A percentile compares a stretch with the other conserved stretches of the same genome.
phyloP scores from a whole-genome alignment of 2,329 filamentous ascomycete species.

The Alternaria angustiovoidea region DNA sequence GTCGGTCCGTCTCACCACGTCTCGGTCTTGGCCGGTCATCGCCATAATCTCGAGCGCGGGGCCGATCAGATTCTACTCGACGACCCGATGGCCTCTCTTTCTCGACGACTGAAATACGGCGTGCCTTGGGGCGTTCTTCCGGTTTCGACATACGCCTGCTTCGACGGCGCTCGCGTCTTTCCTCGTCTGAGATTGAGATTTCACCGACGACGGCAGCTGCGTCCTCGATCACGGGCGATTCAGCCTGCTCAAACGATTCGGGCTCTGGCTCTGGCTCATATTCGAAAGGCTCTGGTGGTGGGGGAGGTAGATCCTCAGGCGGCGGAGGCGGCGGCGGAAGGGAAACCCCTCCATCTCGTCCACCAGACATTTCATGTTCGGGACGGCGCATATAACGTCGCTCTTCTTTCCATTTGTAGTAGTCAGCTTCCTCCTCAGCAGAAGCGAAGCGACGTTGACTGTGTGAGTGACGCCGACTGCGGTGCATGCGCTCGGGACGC shows the following conservation, averaged over 20 bases:
- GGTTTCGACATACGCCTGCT: slow-evolving; percentile 36
- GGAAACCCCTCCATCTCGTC: slow-evolving; percentile 35
- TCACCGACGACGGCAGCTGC: slow-evolving; percentile 36
- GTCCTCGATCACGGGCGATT: slow-evolving; percentile 35
- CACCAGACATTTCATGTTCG: slow-evolving; percentile 41
- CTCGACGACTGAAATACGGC: slow-evolving; percentile 43
- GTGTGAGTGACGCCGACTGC: slow-evolving; percentile 41
- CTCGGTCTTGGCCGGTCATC: slow-evolving; percentile 35
- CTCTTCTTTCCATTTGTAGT: slow-evolving; percentile 42
- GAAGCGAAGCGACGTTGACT: slow-evolving; percentile 38
- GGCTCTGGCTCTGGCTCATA: slow-evolving; percentile 23
- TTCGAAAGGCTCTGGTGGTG: slow-evolving; percentile 33
- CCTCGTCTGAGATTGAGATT: slow-evolving; percentile 38
- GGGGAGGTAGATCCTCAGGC: slow-evolving; percentile 28
- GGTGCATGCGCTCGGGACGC: slow-evolving; percentile 42
- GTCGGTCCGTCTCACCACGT: slow-evolving; percentile 36
- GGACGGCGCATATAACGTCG: slow-evolving; percentile 34
- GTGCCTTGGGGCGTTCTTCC: slow-evolving; percentile 42
- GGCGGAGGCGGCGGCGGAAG: slow-evolving; percentile 18
- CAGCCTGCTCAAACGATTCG: slow-evolving; percentile 15
- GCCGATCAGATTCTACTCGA: slow-evolving; percentile 39
- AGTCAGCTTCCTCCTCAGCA: slow-evolving; percentile 44
- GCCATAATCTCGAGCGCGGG: slow-evolving; percentile 31
- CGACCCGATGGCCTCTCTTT: slow-evolving; percentile 41
- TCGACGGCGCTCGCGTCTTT: slow-evolving; percentile 38